A percentile compares a stretch with the other conserved stretches of the same genome.
Conservation (phyloP, 306 rosid species). For the Aeschynomene evenia region DNA sequence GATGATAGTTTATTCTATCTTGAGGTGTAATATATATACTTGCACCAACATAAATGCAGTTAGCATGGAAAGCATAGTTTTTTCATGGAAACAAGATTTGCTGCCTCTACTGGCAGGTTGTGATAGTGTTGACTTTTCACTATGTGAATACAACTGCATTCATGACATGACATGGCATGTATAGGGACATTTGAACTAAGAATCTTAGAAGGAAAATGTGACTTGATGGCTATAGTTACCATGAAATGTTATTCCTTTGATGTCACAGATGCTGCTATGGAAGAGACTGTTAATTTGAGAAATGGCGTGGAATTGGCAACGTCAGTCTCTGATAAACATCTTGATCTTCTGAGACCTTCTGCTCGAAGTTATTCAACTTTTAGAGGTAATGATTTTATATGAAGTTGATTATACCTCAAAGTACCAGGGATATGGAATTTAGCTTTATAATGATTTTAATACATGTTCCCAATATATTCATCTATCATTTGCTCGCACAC, state of each 20-base stretch:
- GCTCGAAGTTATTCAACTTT: slow-evolving; percentile 63
- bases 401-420: neutral
- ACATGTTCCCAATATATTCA: neutral
- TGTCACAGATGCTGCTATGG: slow-evolving; percentile 44
- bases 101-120: slow-evolving; percentile 18
- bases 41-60: neutral
- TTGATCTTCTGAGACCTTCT: slow-evolving; percentile 69
- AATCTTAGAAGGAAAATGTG: neutral
- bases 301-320: slow-evolving; percentile 57
- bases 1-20: neutral
- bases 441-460: neutral
- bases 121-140: neutral
- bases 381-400: slow-evolving; percentile 49
- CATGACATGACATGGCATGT: neutral
- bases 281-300: slow-evolving; percentile 43
- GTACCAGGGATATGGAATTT: neutral
- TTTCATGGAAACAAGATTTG: slow-evolving; percentile 9
- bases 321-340: slow-evolving; percentile 66
- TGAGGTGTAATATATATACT: neutral
- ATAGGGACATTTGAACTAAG: neutral
- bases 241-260: slow-evolving; percentile 32
- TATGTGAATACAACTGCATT: neutral
- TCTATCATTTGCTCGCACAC: neutral
- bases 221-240: neutral
- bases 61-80: neutral